These are phyloP conservation scores for Boletus pseudo-olivaceus DNA, from an alignment of 768 basidiomycete genomes.

Conservation along the genomic window DNA sequence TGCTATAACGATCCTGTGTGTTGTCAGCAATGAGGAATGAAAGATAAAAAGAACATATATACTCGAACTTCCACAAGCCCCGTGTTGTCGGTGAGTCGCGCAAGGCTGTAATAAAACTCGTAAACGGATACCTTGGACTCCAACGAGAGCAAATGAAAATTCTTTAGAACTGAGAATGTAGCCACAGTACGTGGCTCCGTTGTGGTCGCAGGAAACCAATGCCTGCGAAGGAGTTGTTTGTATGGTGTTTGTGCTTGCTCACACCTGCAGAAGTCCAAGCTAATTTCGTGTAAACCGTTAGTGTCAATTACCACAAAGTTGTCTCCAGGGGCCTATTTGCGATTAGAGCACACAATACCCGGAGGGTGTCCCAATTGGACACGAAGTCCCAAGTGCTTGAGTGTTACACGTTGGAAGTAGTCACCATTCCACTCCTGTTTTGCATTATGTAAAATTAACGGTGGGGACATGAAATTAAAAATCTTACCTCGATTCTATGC, in stretches of 20 bases:
- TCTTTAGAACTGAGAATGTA: neutral
- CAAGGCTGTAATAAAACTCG: neutral
- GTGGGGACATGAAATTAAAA: neutral
- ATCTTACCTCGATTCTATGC: neutral
- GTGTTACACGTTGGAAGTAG: neutral
- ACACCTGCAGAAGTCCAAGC: neutral
- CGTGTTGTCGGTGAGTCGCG: no score
- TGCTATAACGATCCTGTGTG: no score
- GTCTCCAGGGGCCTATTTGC: neutral
- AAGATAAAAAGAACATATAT: no score
- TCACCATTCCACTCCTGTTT: slow-evolving; percentile 1
- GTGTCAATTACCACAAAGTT: neutral
- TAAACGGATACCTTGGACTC: neutral
- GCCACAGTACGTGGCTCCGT: neutral
- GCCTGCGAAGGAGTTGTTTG: neutral
- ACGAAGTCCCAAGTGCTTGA: neutral
- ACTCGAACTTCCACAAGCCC: no score
- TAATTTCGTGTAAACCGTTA: neutral
- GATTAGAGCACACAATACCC: neutral
- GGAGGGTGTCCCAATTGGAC: neutral
- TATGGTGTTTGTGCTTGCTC: neutral
- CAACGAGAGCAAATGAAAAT: neutral
- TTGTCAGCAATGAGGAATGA: no score
- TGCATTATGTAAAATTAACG: neutral
- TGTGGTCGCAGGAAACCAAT: neutral